Evolutionary conservation across 2,329 filamentous ascomycete genomes (phyloP), one percentile per base, ranked within the genome.

Genomic region (Emydomyces testavorans): DNA sequence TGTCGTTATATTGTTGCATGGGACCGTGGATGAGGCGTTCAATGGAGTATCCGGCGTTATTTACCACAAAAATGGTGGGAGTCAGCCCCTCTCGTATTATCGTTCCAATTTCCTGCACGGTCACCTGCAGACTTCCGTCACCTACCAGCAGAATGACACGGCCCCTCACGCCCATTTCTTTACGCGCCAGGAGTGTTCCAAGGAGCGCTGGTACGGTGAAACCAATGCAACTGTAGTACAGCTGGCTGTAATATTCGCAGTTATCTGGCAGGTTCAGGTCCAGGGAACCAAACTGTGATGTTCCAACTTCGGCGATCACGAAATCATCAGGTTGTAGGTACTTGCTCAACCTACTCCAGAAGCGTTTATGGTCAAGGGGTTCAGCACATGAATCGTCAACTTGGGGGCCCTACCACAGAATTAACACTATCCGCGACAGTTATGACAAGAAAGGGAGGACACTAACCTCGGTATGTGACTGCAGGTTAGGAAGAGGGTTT

Each of bases 11-110:
- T 32, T 52, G 48, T 28, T 52, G 46, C 43, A 48, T 49, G 32
- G 55, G 54, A n/a, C 57, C 57, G 41, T 60, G 57, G 42, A 60
- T 60, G 35, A 54, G 53, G n/a, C 57, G 51, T 40, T 60, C 57
- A 26, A 60, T 58, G 8, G 57, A 52, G 46, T 60, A 60, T 10
- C 57, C 57, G 10, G 53, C 51, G 49, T 60, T 60, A 50, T 60
- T 60, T 46, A 60, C 51, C 35, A 60, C 54, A 28, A 57, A 48
- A 11, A 57, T 54, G 21, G 57, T 58, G 15, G 53, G 52, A 8
- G 53, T 58, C 48, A 58, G 49, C 1, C 53, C 53, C 21, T 58
- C 54, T 6, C 57, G 54, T 34, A 60, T 54, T 26, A 58, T 57
- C 13, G 54, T 57, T 18, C 54, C 54, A 15, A 58, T 55, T 48